Percentiles rank a stretch among this genome's conserved stretches.
Evolutionary conservation across 495 filamentous ascomycete genomes (phyloP).

Genomic region (Penicilliopsis zonata): DNA sequence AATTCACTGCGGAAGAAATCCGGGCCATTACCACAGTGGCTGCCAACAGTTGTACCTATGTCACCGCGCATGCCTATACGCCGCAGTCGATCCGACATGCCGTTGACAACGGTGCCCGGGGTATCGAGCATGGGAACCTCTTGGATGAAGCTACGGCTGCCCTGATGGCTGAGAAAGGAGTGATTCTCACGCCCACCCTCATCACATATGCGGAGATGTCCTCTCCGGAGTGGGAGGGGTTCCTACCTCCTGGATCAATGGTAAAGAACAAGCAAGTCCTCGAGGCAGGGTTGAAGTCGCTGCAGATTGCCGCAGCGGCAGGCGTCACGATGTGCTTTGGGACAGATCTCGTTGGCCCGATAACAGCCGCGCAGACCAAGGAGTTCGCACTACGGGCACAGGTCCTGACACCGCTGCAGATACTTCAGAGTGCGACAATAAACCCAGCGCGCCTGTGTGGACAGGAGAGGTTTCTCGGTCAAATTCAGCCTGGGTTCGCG

Average conservation of each 20-base stretch:
- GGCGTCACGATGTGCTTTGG: slow-evolving; percentile 44
- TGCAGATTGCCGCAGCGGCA: slow-evolving; percentile 32
- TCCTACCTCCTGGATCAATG: slow-evolving; percentile 25
- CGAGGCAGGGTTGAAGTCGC: slow-evolving; percentile 25
- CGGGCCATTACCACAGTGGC: slow-evolving; percentile 36
- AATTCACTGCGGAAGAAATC: slow-evolving; percentile 42
- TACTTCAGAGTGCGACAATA: slow-evolving; percentile 40
- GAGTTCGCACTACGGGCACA: slow-evolving; percentile 36
- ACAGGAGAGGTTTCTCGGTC: slow-evolving; percentile 27
- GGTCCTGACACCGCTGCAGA: slow-evolving; percentile 25
- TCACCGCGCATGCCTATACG: slow-evolving; percentile 46
- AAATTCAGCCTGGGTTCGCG: slow-evolving; percentile 25
- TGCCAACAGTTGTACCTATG: slow-evolving; percentile 33
- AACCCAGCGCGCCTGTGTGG: slow-evolving; percentile 36
- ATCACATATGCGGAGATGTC: slow-evolving; percentile 40
- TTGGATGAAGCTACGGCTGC: slow-evolving; percentile 36
- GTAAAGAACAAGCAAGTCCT: slow-evolving; percentile 37
- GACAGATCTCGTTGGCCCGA: slow-evolving; percentile 38
- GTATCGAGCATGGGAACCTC: slow-evolving; percentile 46
- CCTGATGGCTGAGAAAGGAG: slow-evolving; percentile 31
- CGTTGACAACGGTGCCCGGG: slow-evolving; percentile 39
- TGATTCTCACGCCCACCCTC: slow-evolving; percentile 40
- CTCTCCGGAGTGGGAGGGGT: slow-evolving; percentile 24
- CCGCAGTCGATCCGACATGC: slow-evolving; percentile 37
- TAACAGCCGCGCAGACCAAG: slow-evolving; percentile 32